These are phyloP conservation scores for Serendipita sp. DNA, from an alignment of 768 basidiomycete species.

Conservation along the genomic window DNA sequence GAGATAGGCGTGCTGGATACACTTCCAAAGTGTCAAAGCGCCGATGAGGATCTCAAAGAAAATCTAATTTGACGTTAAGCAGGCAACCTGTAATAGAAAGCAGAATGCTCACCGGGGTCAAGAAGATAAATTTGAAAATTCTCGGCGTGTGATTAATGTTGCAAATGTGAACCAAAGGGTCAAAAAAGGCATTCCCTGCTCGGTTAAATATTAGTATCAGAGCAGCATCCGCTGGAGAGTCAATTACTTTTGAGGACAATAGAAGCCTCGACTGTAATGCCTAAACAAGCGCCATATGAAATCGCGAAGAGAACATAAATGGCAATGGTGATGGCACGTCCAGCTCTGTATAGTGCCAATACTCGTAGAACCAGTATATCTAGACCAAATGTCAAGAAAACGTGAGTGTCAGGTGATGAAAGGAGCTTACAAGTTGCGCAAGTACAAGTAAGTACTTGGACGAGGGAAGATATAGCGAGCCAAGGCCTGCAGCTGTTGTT, in stretches of 20 bases:
- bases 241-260: not conserved
- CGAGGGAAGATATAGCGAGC: not conserved
- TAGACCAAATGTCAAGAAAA: not conserved
- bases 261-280: not conserved
- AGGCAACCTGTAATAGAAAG: no score
- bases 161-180: not conserved
- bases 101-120: not conserved
- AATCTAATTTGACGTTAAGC: no score
- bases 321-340: not conserved
- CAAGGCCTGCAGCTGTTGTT: not conserved
- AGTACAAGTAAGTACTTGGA: not conserved
- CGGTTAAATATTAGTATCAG: no score
- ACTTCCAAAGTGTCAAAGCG: not conserved
- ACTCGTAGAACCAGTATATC: not conserved
- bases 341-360: not conserved
- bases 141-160: not conserved
- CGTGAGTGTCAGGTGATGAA: not conserved
- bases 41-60: not conserved
- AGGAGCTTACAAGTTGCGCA: not conserved
- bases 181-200: not conserved
- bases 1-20: not conserved
- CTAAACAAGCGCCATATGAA: conserved; percentile 2
- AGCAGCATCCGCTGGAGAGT: not conserved
- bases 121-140: not conserved
- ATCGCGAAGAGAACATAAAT: not conserved